Base-by-base conservation (phyloP, 2,329 filamentous ascomycete species). In the Thermothelomyces thermophilus region DNA sequence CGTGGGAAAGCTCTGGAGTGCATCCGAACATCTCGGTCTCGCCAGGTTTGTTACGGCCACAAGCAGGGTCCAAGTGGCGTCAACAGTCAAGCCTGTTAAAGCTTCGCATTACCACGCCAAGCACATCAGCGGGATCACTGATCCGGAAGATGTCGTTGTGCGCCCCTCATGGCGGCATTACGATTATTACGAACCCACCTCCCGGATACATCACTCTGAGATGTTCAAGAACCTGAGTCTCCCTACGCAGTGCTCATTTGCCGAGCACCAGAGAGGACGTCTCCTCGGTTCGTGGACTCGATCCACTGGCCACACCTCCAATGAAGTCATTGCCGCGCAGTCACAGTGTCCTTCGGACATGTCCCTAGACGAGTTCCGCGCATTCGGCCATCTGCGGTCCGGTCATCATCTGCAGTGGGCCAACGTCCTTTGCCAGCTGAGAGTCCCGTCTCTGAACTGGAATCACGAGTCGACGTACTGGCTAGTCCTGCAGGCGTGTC, bases 391-490 rank as follows among this genome's bases (percentile, higher is more conserved):
- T 0, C 55, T 84, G 2, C 69, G 74, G 0, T 59, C 73, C 1
- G 79, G 79, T 0, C 51, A 68, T 16, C 58, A 62, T 1, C 62
- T 81, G 8, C 75, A 79, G 44, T 84, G 79, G 74, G 58, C 67
- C 8, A 83, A 82, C 46, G 72, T 84, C 3, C 58, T 80, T 0
- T 58, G 68, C 1, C 73, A 82, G 56, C 61, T 84, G 3, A 61
- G 64, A 0, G 64, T 67, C 1, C 71, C 74, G 0, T 66, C 66
- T 1, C 46, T 84, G 0, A 72, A 79, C 39, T 73, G 80, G 31
- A 74, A 72, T 10, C 73, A 74, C 36, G 51, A 64, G 0, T 74
- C 79, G 36, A 74, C 75, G 0, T 63, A 64, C 5, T 54, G 72
- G 2, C 58, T 82, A 0, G 45, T 82, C 0, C 58, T 71, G 2